These are phyloP conservation scores for Ophidiomyces ophidiicola DNA, from an alignment of 2,329 filamentous ascomycete genomes.

Conservation along the genomic window DNA sequence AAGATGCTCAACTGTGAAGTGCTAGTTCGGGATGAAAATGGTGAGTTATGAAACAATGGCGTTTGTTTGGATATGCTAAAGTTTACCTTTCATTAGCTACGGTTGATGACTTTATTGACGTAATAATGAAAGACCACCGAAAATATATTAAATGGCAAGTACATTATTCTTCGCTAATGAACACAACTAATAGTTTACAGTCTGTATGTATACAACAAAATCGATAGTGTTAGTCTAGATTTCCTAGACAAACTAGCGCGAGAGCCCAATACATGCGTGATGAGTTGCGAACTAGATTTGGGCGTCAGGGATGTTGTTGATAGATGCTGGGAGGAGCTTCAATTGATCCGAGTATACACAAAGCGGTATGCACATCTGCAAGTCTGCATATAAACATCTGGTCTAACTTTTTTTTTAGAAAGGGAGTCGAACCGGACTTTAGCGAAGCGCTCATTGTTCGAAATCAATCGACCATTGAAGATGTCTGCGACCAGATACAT, in stretches of 20 bases:
- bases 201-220: constrained; percentile 99
- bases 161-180: not conserved
- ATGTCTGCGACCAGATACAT: constrained; percentile 94
- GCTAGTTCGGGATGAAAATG: constrained; percentile 81
- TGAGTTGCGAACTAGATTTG: constrained; percentile 92
- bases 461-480: constrained; percentile 76
- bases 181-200: constrained; percentile 27
- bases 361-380: constrained; percentile 45
- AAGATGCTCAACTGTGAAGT: constrained; percentile 98
- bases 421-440: constrained; percentile 83
- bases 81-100: constrained; percentile 45
- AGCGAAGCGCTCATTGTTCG: constrained; percentile 85
- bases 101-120: constrained; percentile 96
- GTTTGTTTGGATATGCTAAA: too few relatives aligned
- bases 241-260: constrained; percentile 85
- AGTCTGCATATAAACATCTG: constrained; percentile 2
- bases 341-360: constrained; percentile 84
- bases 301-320: constrained; percentile 91
- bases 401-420: constrained; percentile 41
- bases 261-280: constrained; percentile 88
- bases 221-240: constrained; percentile 86
- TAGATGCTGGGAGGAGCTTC: constrained; percentile 84
- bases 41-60: constrained; percentile 31
- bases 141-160: constrained; percentile 75
- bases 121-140: constrained; percentile 97